phyloP scores from a whole-genome alignment of 768 basidiomycete species.

The Leccinum incarnatum region DNA sequence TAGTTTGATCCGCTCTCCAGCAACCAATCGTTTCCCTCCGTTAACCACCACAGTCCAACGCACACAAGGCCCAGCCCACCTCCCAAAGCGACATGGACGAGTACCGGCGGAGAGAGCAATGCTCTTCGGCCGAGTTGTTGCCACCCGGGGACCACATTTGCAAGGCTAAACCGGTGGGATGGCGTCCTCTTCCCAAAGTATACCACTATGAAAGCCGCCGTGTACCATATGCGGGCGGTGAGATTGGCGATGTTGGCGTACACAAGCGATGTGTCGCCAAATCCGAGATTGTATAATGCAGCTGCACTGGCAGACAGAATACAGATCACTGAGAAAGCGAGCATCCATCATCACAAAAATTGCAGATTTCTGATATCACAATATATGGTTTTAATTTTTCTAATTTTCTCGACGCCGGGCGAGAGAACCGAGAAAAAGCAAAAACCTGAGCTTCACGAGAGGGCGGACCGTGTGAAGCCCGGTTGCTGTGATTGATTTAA shows the following conservation, averaged over 20 bases:
- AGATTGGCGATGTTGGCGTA: slow-evolving; percentile 76
- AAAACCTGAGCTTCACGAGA: too few species aligned
- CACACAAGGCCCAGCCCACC: slow-evolving; percentile 24
- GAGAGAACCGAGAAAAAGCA: too few species aligned
- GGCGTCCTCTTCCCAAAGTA: slow-evolving; percentile 42
- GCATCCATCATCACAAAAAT: too few species aligned
- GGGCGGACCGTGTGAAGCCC: too few species aligned
- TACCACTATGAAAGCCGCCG: slow-evolving; percentile 43
- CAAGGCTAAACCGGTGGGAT: slow-evolving; percentile 12
- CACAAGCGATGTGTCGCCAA: slow-evolving; percentile 69
- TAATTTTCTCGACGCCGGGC: too few species aligned
- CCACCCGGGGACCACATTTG: slow-evolving; percentile 22
- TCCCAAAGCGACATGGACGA: slow-evolving; percentile 28
- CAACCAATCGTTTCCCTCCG: slow-evolving; percentile 24
- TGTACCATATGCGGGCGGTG: slow-evolving; percentile 59
- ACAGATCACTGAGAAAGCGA: slow-evolving; percentile 70
- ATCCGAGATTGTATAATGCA: slow-evolving; percentile 40
- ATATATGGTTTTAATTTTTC: too few species aligned
- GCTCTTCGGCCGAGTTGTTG: slow-evolving; percentile 15
- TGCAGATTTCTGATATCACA: too few species aligned
- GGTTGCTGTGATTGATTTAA: too few species aligned
- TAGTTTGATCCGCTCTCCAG: slow-evolving; percentile 18
- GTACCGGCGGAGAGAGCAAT: slow-evolving; percentile 19
- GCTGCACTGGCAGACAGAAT: slow-evolving; percentile 53
- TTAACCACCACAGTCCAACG: slow-evolving; percentile 30